Conservation (phyloP, 2,329 filamentous ascomycete genomes). For the Talaromyces verruculosus region DNA sequence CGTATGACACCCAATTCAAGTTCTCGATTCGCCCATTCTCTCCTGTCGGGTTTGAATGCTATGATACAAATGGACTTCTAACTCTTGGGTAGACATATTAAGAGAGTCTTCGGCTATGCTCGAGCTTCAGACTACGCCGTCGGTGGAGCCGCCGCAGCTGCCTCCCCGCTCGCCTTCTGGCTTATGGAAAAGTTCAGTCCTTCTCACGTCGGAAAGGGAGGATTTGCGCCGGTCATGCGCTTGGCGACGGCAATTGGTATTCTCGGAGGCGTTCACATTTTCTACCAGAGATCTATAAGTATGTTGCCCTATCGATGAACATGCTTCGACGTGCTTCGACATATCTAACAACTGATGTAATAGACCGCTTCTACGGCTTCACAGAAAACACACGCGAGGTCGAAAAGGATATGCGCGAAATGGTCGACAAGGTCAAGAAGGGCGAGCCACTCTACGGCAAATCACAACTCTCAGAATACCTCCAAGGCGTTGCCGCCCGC, state of each 20-base stretch:
- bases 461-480: slow-evolving; percentile 74
- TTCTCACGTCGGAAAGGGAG: slow-evolving; percentile 77
- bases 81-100: slow-evolving; percentile 70
- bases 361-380: slow-evolving; percentile 94
- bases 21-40: not conserved
- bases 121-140: slow-evolving; percentile 77
- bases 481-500: slow-evolving; percentile 88
- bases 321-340: not conserved
- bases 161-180: slow-evolving; percentile 71
- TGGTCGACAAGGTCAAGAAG: slow-evolving; percentile 93
- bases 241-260: slow-evolving; percentile 70
- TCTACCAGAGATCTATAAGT: slow-evolving; percentile 83
- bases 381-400: slow-evolving; percentile 88
- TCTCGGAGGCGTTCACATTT: slow-evolving; percentile 76
- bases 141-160: slow-evolving; percentile 66
- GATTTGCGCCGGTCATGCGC: slow-evolving; percentile 80
- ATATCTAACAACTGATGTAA: not conserved
- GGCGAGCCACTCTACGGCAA: slow-evolving; percentile 87
- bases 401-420: slow-evolving; percentile 96
- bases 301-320: slow-evolving; percentile 45
- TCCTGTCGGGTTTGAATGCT: not conserved
- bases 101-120: slow-evolving; percentile 84
- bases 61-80: slow-evolving; percentile 21
- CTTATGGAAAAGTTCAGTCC: slow-evolving; percentile 82
- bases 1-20: slow-evolving; percentile 57